These are phyloP conservation scores for Psidium guajava DNA, from an alignment of 345 rosid genomes.

Conservation along the genomic window DNA sequence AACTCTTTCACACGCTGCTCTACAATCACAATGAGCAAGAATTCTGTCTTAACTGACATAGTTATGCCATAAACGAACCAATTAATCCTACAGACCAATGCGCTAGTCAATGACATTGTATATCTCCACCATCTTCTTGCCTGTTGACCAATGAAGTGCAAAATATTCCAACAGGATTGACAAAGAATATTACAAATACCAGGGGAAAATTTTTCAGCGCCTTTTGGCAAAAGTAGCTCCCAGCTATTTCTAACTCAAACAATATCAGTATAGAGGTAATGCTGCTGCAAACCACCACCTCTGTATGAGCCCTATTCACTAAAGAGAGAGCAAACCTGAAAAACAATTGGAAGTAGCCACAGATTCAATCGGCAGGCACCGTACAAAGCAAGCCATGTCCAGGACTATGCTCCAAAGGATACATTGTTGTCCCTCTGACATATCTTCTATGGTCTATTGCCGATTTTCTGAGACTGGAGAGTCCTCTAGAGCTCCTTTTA, in stretches of 20 bases:
- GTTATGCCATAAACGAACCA: not conserved
- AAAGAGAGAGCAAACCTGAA: not conserved
- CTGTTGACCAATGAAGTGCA: not conserved
- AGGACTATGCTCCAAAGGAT: conserved; percentile 12
- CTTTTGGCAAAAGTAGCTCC: not conserved
- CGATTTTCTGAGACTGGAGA: not conserved
- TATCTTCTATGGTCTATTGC: conserved; percentile 3
- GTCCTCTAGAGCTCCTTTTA: not conserved
- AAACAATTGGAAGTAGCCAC: not conserved
- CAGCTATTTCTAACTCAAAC: not conserved
- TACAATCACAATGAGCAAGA: not conserved
- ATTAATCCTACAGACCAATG: not conserved
- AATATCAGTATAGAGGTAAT: not conserved
- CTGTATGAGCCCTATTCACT: not conserved
- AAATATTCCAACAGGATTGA: not conserved
- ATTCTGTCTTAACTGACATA: not conserved
- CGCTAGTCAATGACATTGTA: not conserved
- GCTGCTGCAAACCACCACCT: not conserved
- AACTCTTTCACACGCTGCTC: not conserved
- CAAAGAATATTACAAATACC: not conserved
- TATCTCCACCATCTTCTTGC: not conserved
- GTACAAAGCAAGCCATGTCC: conserved; percentile 13
- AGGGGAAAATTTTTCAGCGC: not conserved
- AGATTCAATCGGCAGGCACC: not conserved
- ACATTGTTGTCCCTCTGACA: conserved; percentile 7